Conservation (phyloP, 2,329 filamentous ascomycete species). For the Aureobasidium sp. region DNA sequence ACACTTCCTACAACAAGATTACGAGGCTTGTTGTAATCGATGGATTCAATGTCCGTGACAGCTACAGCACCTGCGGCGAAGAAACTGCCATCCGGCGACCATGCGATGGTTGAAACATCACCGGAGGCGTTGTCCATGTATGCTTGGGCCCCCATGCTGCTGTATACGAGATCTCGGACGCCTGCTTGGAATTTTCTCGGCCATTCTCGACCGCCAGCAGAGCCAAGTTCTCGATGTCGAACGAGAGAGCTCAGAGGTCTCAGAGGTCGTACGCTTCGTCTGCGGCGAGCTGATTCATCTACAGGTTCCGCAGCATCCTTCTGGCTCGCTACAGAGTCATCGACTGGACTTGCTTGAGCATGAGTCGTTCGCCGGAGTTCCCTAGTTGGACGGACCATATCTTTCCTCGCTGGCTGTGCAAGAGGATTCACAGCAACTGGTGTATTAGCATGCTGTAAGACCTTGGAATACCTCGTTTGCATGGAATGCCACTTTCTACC, state of each 20-base stretch:
- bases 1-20: slow-evolving; percentile 48
- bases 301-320: not conserved
- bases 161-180: slow-evolving; percentile 10
- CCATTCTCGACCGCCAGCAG: not conserved
- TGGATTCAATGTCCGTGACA: slow-evolving; percentile 45
- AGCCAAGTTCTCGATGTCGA: slow-evolving; percentile 1
- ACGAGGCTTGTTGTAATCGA: slow-evolving; percentile 51
- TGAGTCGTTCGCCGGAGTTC: not conserved
- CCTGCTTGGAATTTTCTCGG: not conserved
- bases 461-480: not conserved
- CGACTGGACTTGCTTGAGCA: not conserved
- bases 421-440: too few species aligned
- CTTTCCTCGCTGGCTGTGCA: not conserved
- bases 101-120: slow-evolving; percentile 48
- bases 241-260: not conserved
- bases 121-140: slow-evolving; percentile 50
- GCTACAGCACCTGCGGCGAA: slow-evolving; percentile 52
- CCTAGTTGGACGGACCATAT: not conserved
- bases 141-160: slow-evolving; percentile 34
- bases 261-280: not conserved
- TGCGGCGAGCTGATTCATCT: not conserved
- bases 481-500: not conserved
- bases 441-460: not conserved
- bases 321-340: not conserved
- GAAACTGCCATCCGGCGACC: slow-evolving; percentile 44